Percentiles rank a stretch among this genome's conserved stretches.
These are phyloP conservation scores for Hymenoscyphus occultus DNA, from an alignment of 2,329 filamentous ascomycete genomes.

Conservation along the genomic window DNA sequence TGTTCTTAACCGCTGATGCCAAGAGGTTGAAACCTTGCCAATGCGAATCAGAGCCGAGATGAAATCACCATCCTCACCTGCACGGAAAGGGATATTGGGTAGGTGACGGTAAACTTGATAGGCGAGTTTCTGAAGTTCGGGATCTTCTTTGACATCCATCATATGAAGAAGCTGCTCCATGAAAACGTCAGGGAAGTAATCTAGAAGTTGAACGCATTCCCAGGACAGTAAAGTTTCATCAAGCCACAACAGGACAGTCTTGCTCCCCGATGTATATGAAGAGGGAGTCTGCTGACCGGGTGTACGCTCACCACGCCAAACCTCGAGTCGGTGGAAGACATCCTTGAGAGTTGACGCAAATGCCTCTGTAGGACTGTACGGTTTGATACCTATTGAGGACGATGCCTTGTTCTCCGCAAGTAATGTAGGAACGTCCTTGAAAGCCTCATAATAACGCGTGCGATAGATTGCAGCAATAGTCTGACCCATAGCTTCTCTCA, in stretches of 20 bases:
- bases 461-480: slow-evolving; percentile 86
- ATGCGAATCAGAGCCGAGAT: slow-evolving; percentile 85
- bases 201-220: slow-evolving; percentile 85
- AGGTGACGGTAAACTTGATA: slow-evolving; percentile 97
- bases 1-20: slow-evolving; percentile 93
- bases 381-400: slow-evolving; percentile 79
- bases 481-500: slow-evolving; percentile 89
- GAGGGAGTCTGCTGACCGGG: slow-evolving; percentile 92
- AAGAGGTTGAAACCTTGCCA: slow-evolving; percentile 77
- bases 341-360: slow-evolving; percentile 69
- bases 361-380: slow-evolving; percentile 75
- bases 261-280: slow-evolving; percentile 91
- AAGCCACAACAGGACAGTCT: slow-evolving; percentile 93
- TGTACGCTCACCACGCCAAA: slow-evolving; percentile 79
- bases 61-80: slow-evolving; percentile 80
- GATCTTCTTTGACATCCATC: slow-evolving; percentile 99
- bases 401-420: slow-evolving; percentile 74
- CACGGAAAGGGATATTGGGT: slow-evolving; percentile 88
- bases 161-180: slow-evolving; percentile 95
- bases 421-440: slow-evolving; percentile 71
- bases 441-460: slow-evolving; percentile 91
- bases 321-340: slow-evolving; percentile 76
- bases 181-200: slow-evolving; percentile 86
- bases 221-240: slow-evolving; percentile 87
- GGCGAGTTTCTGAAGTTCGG: slow-evolving; percentile 87